Conservation (phyloP, 352 stramenopile genomes). For the Pythium oligandrum region DNA sequence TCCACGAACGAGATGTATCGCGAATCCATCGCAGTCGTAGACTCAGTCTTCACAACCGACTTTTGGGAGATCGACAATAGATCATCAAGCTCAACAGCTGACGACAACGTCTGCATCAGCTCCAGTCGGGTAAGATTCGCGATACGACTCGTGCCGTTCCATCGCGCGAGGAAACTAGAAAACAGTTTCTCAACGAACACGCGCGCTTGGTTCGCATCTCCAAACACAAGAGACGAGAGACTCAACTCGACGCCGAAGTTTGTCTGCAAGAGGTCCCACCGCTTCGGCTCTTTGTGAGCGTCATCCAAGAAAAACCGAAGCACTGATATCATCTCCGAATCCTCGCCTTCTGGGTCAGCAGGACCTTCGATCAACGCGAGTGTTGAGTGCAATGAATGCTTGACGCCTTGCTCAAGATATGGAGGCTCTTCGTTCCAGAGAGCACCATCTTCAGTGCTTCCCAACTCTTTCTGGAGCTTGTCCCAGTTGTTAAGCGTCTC, state of each 20-base stretch:
- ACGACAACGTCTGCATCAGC: slow-evolving; percentile 62
- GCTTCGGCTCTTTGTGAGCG: slow-evolving; percentile 23
- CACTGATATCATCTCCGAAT: background rate
- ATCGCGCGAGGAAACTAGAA: slow-evolving; percentile 38
- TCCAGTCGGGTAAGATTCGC: slow-evolving; percentile 40
- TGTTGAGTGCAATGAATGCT: slow-evolving; percentile 40
- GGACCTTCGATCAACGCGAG: slow-evolving; percentile 25
- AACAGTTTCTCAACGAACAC: slow-evolving; percentile 66
- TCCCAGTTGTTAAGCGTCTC: slow-evolving; percentile 72
- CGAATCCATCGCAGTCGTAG: background rate
- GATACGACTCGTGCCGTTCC: slow-evolving; percentile 48
- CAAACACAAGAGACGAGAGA: slow-evolving; percentile 35
- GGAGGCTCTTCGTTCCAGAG: slow-evolving; percentile 58
- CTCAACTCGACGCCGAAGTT: slow-evolving; percentile 50
- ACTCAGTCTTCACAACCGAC: background rate
- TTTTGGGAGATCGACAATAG: slow-evolving; percentile 20
- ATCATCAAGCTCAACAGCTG: slow-evolving; percentile 60
- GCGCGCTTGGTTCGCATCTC: slow-evolving; percentile 38
- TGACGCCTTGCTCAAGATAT: slow-evolving; percentile 63
- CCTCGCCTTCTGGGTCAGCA: no score
- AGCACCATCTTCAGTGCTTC: slow-evolving; percentile 9
- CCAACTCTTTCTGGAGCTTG: slow-evolving; percentile 41
- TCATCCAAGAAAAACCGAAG: slow-evolving; percentile 19
- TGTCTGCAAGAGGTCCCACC: slow-evolving; percentile 31
- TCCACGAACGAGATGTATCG: slow-evolving; percentile 23